These are phyloP conservation scores for Glutinoglossum americanum DNA, from an alignment of 495 filamentous ascomycete species.

Conservation along the genomic window DNA sequence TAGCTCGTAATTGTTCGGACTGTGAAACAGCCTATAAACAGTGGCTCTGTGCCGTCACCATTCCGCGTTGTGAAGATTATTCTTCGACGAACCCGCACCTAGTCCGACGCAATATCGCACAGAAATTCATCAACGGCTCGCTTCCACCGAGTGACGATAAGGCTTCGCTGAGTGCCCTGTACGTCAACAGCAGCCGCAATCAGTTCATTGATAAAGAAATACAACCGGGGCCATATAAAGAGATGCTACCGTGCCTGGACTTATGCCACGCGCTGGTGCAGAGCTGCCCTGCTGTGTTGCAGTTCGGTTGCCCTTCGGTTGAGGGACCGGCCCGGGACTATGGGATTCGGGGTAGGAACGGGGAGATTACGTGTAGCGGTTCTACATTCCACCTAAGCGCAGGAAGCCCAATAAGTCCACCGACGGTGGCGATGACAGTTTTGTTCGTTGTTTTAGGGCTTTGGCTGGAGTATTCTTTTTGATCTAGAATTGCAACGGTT, in stretches of 20 bases:
- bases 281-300: slow-evolving; percentile 59
- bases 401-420: neutral
- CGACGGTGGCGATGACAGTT: neutral
- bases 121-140: slow-evolving; percentile 49
- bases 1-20: slow-evolving; percentile 49
- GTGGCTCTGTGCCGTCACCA: slow-evolving; percentile 86
- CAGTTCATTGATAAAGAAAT: slow-evolving; percentile 45
- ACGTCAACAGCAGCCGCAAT: slow-evolving; percentile 25
- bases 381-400: neutral
- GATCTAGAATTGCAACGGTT: neutral
- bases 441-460: neutral
- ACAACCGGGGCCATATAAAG: slow-evolving; percentile 77
- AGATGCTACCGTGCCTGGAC: slow-evolving; percentile 67
- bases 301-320: slow-evolving; percentile 53
- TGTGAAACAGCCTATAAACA: slow-evolving; percentile 66
- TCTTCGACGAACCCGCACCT: slow-evolving; percentile 31
- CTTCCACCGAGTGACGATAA: neutral
- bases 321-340: neutral
- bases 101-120: slow-evolving; percentile 42
- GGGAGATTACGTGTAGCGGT: neutral
- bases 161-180: neutral
- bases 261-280: slow-evolving; percentile 66
- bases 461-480: neutral
- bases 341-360: neutral
- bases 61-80: slow-evolving; percentile 80